Evolutionary conservation across 331 rosid species (phyloP), one percentile per base, ranked within the genome.

Genomic region (Acacia concinna): DNA sequence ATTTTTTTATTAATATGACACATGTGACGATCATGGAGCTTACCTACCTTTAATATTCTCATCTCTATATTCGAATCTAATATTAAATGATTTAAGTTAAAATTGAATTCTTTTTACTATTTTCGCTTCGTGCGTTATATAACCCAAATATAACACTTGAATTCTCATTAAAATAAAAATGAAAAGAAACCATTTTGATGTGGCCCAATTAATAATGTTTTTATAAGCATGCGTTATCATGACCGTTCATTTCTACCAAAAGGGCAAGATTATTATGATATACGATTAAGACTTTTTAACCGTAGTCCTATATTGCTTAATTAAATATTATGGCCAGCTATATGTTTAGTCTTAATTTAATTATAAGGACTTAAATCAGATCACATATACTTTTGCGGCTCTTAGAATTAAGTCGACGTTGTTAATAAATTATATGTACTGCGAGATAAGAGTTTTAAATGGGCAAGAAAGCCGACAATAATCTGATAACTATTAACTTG

Each of bases 231-330:
- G 65, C 65, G 34, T 68, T 67, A 1, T 46, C 30, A 41, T 68
- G 34, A 69, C 77, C 75, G 6, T 67, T 56, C 63, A 37, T 38
- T 57, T 25, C 28, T 8, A n/a, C 13, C 28, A 28, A 30, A 62
- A 18, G 56, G 83, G 20, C n/a, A 8, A 25, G 57, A 63, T 46
- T 62, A 46, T 28, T 54, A 68, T 8, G 4, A 6, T 14, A 54
- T 7, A 13, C 15, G 54, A 71, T 62, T 73, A 62, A 18, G 59
- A 71, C 40, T 60, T 71, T 41, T 15, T 30, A 79, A 41, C 77
- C 1, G 21, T 6, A 30, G 64, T 27, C 82, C 13, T n/a, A 70
- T 60, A 17, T 57, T 38, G 14, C 71, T 27, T 40, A 11, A 71
- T 9, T 47, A 44, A 47, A 47, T 49, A 62, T 72, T 74, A 35